A percentile compares a stretch with the other conserved stretches of the same genome.
These are phyloP conservation scores for Globisporangium abappressorium DNA, from an alignment of 352 stramenopile genomes.

Conservation along the genomic window DNA sequence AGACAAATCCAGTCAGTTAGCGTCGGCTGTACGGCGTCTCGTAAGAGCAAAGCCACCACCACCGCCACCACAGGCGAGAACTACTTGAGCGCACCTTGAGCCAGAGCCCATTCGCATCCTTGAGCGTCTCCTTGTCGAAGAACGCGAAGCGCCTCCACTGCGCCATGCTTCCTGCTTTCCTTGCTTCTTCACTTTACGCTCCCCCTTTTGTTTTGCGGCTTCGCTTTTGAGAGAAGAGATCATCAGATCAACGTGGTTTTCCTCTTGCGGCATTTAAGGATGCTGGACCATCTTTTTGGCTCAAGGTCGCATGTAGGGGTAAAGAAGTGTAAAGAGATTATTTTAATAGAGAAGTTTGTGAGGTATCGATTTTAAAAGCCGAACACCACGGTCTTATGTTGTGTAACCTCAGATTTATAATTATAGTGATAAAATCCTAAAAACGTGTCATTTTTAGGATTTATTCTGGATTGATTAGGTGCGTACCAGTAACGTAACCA, in stretches of 20 bases:
- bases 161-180: conserved; percentile 45
- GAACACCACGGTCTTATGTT: no score
- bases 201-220: conserved; percentile 10
- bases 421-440: background rate
- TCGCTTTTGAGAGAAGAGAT: conserved; percentile 10
- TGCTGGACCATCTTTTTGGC: no score
- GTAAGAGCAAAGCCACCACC: background rate
- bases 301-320: no score
- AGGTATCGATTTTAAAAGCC: no score
- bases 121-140: conserved; percentile 88
- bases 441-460: background rate
- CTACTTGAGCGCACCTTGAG: conserved; percentile 56
- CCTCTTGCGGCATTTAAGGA: background rate
- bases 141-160: conserved; percentile 89
- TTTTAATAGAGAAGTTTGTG: no score
- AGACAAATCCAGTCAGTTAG: conserved; percentile 2
- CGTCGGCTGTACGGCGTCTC: no score
- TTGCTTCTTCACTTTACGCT: background rate
- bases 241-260: background rate
- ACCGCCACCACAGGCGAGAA: background rate
- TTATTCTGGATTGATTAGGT: background rate
- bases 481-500: no score
- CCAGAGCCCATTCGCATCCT: conserved; percentile 77
- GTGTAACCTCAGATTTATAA: background rate
- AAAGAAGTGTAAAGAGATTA: no score